Evolutionary conservation across 192 early-diverging fungal species (phyloP).

Genomic region (Jimgerdemannia flammicorona): DNA sequence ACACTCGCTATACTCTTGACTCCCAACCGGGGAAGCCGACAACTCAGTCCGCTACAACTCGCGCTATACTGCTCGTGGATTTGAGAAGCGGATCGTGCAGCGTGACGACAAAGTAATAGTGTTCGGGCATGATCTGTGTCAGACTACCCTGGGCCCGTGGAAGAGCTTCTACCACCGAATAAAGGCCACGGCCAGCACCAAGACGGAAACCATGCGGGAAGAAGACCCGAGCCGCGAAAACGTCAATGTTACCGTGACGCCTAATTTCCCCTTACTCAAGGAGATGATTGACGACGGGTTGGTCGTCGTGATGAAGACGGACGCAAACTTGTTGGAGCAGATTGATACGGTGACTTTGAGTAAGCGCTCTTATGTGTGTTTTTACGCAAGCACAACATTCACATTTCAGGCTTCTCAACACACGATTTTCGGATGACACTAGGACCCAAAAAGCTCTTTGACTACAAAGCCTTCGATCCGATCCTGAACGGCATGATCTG

Average conservation of each 20-base stretch:
- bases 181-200: not conserved
- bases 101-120: slow-evolving; percentile 27
- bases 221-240: not conserved
- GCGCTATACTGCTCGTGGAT: slow-evolving; percentile 24
- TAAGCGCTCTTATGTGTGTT: not conserved
- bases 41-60: slow-evolving; percentile 6
- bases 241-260: slow-evolving; percentile 35
- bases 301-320: slow-evolving; percentile 27
- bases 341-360: slow-evolving; percentile 24
- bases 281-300: slow-evolving; percentile 14
- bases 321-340: slow-evolving; percentile 31
- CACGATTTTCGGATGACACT: not conserved
- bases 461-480: slow-evolving; percentile 22
- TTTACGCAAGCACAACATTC: not conserved
- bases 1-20: no score
- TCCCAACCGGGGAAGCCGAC: no score
- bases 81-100: slow-evolving; percentile 21
- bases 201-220: not conserved
- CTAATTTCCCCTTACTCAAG: slow-evolving; percentile 29
- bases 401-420: not conserved
- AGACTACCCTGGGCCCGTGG: slow-evolving; percentile 29
- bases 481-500: slow-evolving; percentile 27
- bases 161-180: not conserved
- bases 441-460: slow-evolving; percentile 24
- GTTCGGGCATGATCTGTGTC: slow-evolving; percentile 34